These are phyloP conservation scores for Abelmoschus esculentus DNA, from an alignment of 345 rosid genomes.

Conservation along the genomic window DNA sequence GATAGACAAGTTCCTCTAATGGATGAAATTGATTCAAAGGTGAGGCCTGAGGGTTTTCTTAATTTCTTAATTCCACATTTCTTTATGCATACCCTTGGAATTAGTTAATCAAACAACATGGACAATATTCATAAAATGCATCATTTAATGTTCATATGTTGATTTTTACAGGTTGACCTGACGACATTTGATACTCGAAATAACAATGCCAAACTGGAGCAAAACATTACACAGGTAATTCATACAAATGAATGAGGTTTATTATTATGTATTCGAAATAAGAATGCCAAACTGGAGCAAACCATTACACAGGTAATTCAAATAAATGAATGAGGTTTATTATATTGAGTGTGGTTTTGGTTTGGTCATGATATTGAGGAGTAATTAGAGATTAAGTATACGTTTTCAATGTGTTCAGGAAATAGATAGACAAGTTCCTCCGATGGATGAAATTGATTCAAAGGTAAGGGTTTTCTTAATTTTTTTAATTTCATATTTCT, in stretches of 20 bases:
- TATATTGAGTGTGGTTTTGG: constrained; percentile 1
- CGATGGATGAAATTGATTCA: constrained; percentile 72
- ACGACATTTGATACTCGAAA: constrained; percentile 58
- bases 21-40: constrained; percentile 81
- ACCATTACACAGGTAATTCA: constrained; percentile 50
- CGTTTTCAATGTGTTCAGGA: constrained; percentile 36
- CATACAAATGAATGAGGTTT: constrained; percentile 62
- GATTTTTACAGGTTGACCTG: constrained; percentile 51
- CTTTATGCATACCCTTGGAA: neutral
- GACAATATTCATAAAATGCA: neutral
- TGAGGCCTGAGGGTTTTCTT: constrained; percentile 17
- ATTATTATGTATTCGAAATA: constrained; percentile 36
- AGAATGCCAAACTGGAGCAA: constrained; percentile 68
- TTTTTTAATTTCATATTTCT: neutral
- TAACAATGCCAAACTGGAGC: constrained; percentile 67
- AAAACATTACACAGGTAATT: constrained; percentile 57
- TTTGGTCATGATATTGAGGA: constrained; percentile 1
- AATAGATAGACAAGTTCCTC: constrained; percentile 73
- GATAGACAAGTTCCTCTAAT: constrained; percentile 77
- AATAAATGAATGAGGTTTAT: constrained; percentile 64
- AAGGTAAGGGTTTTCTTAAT: constrained; percentile 39
- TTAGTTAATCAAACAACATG: neutral
- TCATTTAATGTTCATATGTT: neutral
- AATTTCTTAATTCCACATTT: neutral
- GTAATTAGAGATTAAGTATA: constrained; percentile 3